These are phyloP conservation scores for Sporobolomyces phaffii DNA, from an alignment of 768 basidiomycete species.

Conservation along the genomic window DNA sequence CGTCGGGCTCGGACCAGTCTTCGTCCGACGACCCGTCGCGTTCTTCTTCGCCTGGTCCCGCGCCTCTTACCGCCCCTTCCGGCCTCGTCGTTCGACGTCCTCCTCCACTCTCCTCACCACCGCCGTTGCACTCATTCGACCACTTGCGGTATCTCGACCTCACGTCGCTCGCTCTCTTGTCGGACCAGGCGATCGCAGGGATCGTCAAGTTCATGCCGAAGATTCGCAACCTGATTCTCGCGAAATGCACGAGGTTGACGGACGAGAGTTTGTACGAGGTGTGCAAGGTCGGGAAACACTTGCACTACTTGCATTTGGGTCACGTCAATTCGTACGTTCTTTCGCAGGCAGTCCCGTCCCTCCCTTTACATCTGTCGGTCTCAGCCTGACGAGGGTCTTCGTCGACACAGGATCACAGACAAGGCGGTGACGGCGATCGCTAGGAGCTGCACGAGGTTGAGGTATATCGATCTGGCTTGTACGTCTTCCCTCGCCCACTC, in stretches of 20 bases:
- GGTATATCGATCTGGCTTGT: conserved; percentile 97
- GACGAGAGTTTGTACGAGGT: conserved; percentile 77
- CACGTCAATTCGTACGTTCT: conserved; percentile 58
- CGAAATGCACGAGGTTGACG: conserved; percentile 73
- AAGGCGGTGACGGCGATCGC: conserved; percentile 75
- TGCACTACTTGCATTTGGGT: conserved; percentile 92
- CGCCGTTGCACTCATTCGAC: conserved; percentile 56
- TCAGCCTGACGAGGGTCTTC: conserved; percentile 40
- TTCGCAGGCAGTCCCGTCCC: too few relatives aligned
- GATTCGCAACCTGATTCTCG: conserved; percentile 77
- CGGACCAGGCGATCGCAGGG: conserved; percentile 75
- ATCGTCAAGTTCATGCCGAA: conserved; percentile 73
- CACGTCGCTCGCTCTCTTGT: conserved; percentile 72
- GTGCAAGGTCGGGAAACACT: conserved; percentile 76
- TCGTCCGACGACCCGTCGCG: conserved; percentile 41
- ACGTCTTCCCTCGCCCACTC: conserved; percentile 43
- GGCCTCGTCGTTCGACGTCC: conserved; percentile 13
- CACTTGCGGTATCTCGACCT: conserved; percentile 89
- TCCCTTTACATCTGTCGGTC: too few relatives aligned
- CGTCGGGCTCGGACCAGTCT: not conserved
- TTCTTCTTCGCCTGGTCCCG: not conserved
- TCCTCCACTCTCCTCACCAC: conserved; percentile 7
- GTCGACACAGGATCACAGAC: conserved; percentile 67
- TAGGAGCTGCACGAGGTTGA: conserved; percentile 74
- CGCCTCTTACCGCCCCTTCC: conserved; percentile 53